These are phyloP conservation scores for Sphagnurus paluster DNA, from an alignment of 1,284 basidiomycete species.

Conservation along the genomic window DNA sequence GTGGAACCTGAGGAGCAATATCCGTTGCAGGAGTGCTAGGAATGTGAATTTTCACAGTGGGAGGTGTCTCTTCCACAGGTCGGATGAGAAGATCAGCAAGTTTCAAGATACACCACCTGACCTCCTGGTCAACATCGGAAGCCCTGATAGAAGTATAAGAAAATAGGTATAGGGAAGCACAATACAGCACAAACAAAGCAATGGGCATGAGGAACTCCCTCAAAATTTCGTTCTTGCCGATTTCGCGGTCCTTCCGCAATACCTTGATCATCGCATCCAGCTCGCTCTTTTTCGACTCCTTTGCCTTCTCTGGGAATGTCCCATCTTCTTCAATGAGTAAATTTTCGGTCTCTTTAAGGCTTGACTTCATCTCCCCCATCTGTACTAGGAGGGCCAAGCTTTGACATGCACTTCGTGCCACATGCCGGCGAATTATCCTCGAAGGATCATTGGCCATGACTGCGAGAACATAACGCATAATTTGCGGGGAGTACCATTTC, in stretches of 20 bases:
- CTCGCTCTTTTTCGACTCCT: conserved; percentile 79
- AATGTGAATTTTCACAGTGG: conserved; percentile 84
- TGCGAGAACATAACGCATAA: conserved; percentile 90
- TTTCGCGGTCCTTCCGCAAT: conserved; percentile 80
- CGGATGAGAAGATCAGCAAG: conserved; percentile 89
- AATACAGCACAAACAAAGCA: conserved; percentile 58
- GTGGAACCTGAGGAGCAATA: conserved; percentile 49
- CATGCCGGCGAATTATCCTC: conserved; percentile 79
- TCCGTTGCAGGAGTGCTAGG: conserved; percentile 77
- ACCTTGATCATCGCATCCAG: conserved; percentile 81
- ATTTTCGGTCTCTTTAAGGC: conserved; percentile 71
- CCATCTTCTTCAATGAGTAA: conserved; percentile 87
- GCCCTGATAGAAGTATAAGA: conserved; percentile 44
- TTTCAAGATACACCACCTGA: conserved; percentile 90
- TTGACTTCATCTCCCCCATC: conserved; percentile 86
- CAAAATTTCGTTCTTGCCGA: conserved; percentile 81
- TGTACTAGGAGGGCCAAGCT: conserved; percentile 86
- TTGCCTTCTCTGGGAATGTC: conserved; percentile 63
- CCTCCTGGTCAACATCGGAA: conserved; percentile 79
- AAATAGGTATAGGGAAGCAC: conserved; percentile 2
- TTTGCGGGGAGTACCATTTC: conserved; percentile 81
- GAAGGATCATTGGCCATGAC: conserved; percentile 89
- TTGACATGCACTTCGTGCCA: conserved; percentile 85
- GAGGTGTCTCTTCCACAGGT: conserved; percentile 80
- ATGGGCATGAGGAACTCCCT: conserved; percentile 82